Base-by-base conservation (phyloP, 768 basidiomycete genomes). In the Pholiota conissans region DNA sequence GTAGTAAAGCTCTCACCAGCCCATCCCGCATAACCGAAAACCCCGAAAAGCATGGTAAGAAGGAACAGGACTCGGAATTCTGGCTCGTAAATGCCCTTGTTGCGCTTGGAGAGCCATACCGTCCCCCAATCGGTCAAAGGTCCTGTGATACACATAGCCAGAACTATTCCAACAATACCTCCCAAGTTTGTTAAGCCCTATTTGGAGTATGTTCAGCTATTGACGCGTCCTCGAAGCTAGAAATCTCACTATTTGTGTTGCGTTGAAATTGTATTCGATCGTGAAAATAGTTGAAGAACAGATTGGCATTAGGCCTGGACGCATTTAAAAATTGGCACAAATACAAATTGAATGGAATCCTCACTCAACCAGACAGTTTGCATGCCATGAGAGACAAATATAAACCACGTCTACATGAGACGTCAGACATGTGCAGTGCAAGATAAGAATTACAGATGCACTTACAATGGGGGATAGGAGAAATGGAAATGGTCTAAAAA, bases 11-110 rank as follows among this genome's bases (percentile, higher is more conserved):
- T 28, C 63, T 56, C 53, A 72, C 70, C 73, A 57, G 74, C 77
- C 78, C 78, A 79, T 47, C 77, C 76, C 20, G 72, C 71, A 63
- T 77, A 80, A n/a, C 77, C 79, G 57, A 77, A 75, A 3, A 78
- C 69, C 13, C 76, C 76, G 57, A 77, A 69, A 11, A 79, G 66
- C 76, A 78, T 79, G 11, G 71, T 67, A 8, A 71, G 45, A 57
- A 78, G 68, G 65, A 79, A 77, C 37, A 75, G 57, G 10, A 80
- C 74, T 20, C 76, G 69, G 62, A 75, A 79, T 61, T 81, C 79
- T 1, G 79, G 78, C 59, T 79, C 79, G 61, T 78, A 81, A 7
- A 78, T 67, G 0, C 79, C 79, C 46, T 71, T 71, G 49, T 79
- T 79, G 8, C 74, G 71, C 53, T 69, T 75, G 1, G 79, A 73